Conservation (phyloP, 78 protist species). For the Chrysochromulina tobinii region DNA sequence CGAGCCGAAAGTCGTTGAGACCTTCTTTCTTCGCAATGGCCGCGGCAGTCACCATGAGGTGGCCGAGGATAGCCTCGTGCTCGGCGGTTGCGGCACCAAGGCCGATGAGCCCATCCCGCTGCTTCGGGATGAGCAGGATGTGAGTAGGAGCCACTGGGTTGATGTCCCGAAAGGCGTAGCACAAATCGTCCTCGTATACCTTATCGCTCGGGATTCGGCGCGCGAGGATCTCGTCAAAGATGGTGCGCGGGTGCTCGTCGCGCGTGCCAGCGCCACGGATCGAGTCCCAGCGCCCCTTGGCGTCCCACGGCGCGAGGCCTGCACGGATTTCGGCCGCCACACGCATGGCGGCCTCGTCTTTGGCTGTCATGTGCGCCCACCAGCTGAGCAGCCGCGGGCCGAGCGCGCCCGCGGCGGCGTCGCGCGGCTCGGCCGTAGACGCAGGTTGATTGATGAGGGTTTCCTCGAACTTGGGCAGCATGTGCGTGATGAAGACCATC, state of each 20-base stretch:
- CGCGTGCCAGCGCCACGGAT: neutral
- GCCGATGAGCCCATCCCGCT: neutral
- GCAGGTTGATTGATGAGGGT: neutral
- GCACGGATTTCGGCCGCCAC: neutral
- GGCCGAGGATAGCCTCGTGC: constrained; percentile 38
- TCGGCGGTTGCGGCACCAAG: constrained; percentile 22
- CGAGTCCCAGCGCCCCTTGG: neutral
- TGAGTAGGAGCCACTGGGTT: constrained; percentile 53
- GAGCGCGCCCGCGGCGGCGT: neutral
- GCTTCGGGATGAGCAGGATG: constrained; percentile 55
- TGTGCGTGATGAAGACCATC: neutral
- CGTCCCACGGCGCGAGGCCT: constrained; percentile 4
- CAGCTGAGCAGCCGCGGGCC: neutral
- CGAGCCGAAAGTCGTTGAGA: constrained; percentile 29
- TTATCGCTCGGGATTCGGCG: constrained; percentile 2
- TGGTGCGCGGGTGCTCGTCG: constrained; percentile 1
- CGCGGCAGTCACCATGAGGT: constrained; percentile 29
- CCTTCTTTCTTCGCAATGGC: constrained; percentile 1
- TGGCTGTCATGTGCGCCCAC: neutral
- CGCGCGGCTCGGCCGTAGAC: neutral
- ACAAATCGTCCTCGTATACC: constrained; percentile 50
- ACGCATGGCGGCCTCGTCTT: neutral
- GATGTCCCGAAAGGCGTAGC: constrained; percentile 45
- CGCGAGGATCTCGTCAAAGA: constrained; percentile 42
- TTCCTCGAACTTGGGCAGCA: constrained; percentile 30